Conservation (phyloP, 371 early-diverging fungal genomes). For the Mucor sp. region DNA sequence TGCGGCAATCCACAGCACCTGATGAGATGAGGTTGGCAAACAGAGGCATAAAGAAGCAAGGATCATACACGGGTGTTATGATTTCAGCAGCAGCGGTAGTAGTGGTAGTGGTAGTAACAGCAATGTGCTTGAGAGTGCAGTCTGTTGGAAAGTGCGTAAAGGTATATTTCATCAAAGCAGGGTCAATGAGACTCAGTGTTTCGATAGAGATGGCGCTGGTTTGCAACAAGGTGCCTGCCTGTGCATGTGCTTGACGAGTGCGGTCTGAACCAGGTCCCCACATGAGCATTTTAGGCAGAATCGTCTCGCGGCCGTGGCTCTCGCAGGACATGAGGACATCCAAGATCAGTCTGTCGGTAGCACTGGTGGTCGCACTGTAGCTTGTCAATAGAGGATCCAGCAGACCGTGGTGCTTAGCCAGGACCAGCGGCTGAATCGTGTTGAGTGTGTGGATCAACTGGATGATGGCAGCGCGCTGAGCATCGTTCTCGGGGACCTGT, state of each 20-base stretch:
- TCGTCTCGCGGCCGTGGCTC: slow-evolving; percentile 44
- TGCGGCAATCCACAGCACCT: slow-evolving; percentile 61
- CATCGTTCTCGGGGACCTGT: slow-evolving; percentile 14
- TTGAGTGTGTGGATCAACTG: slow-evolving; percentile 51
- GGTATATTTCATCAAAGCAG: slow-evolving; percentile 65
- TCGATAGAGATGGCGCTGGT: slow-evolving; percentile 49
- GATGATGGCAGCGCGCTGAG: slow-evolving; percentile 49
- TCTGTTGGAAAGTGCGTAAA: slow-evolving; percentile 59
- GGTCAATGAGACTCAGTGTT: slow-evolving; percentile 65
- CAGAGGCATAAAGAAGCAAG: slow-evolving; percentile 72
- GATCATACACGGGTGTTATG: slow-evolving; percentile 67
- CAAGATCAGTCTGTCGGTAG: slow-evolving; percentile 53
- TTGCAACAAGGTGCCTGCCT: slow-evolving; percentile 40
- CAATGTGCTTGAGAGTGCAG: slow-evolving; percentile 18
- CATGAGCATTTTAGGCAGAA: slow-evolving; percentile 51
- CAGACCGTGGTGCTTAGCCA: slow-evolving; percentile 48
- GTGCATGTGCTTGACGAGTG: slow-evolving; percentile 42
- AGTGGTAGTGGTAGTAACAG: too few species aligned
- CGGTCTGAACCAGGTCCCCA: slow-evolving; percentile 63
- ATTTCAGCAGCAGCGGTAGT: too few species aligned
- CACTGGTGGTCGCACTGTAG: slow-evolving; percentile 59
- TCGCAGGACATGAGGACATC: slow-evolving; percentile 53
- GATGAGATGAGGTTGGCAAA: slow-evolving; percentile 62
- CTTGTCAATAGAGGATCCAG: slow-evolving; percentile 54
- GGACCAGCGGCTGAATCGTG: slow-evolving; percentile 43